Evolutionary conservation across 768 basidiomycete species (phyloP), one percentile per base, ranked within the genome.

Genomic region (Lactarius tabidus): DNA sequence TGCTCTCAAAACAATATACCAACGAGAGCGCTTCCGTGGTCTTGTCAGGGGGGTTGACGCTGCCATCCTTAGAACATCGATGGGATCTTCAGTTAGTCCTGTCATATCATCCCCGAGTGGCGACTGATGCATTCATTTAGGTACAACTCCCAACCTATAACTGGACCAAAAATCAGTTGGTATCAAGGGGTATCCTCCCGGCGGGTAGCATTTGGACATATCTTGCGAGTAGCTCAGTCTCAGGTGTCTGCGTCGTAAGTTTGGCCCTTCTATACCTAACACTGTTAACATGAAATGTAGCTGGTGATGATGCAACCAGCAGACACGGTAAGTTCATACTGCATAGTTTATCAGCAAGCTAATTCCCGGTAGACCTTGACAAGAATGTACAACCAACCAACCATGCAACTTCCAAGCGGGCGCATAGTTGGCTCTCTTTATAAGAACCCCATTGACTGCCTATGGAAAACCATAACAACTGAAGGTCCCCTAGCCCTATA

Each of bases 141-240:
- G 93, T 95, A 9, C 97, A 99, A 85, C 77, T 99, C 31, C 97
- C 97, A 2, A 91, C 91, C 55, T 99, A 99, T 75, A 95, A 93
- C 70, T 90, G 91, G 75, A 91, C 93, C 35, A 99, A 99, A 76
- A 85, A 83, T 57, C 84, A 88, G 60, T 77, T 99, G 53, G 84
- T 89, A 7, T 79, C 81, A 45, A 79, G 84, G 64, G 87, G 87
- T 3, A 83, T 92, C 63, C 76, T 91, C 48, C 84, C 86, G 36
- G 85, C 87, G 10, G 84, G 93, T 72, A 93, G 89, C 65, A 83
- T 89, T 36, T 90, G 85, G 87, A 92, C 94, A 1, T 99, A 90
- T 75, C 78, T 99, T 36, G 83, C 86, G 17, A 94, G 94, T 72
- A 95, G 93, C 72, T 82, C 89, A 9, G 82, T 98, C 43, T 96